Base-by-base conservation (phyloP, 2,329 filamentous ascomycete genomes). In the Penicillium sp. region DNA sequence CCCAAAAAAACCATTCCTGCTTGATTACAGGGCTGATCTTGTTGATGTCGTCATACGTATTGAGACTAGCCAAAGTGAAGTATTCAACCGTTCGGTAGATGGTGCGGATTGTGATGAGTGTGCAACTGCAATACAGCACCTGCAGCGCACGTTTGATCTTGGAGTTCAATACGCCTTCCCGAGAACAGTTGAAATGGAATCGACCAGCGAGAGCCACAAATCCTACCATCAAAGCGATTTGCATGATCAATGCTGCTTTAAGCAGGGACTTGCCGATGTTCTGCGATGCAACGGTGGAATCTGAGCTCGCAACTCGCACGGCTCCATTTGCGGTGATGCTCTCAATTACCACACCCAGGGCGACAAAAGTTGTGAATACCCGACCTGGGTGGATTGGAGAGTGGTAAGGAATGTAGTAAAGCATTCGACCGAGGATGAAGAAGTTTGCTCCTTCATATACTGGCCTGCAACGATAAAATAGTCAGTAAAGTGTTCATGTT, bases 301-400 rank as follows among this genome's bases (percentile, higher is more conserved):
- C 62, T 2, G 68, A 67, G 48, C 80, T 78, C 5, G 76, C 74
- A 49, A 77, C 71, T 31, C 77, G 71, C 34, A 75, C 73, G 3
- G 79, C 81, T 2, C 82, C 82, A 47, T 81, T 80, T 5, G 72
- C 79, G 18, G 81, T 82, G 2, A 85, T 70, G 8, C 56, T 55
- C 50, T 76, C 75, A 38, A 86, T 77, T 0, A 78, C 69, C 2
- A 71, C 66, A 36, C 85, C 81, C 9, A 83, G 71, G 1, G 79
- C 71, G 34, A 87, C 71, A 57, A 87, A 83, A 3, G 78, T 79
- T 58, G 84, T 86, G 60, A 86, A 82, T 4, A 86, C 76, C 3
- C 82, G 77, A 3, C 81, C 82, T 0, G 82, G 82, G 59, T 84
- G 81, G 32, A 84, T 76, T 1, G 74, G 72, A 1, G 68, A 67